Evolutionary conservation across 2,329 filamentous ascomycete genomes (phyloP), one percentile per base, ranked within the genome.

Genomic region (Alternaria sp.): DNA sequence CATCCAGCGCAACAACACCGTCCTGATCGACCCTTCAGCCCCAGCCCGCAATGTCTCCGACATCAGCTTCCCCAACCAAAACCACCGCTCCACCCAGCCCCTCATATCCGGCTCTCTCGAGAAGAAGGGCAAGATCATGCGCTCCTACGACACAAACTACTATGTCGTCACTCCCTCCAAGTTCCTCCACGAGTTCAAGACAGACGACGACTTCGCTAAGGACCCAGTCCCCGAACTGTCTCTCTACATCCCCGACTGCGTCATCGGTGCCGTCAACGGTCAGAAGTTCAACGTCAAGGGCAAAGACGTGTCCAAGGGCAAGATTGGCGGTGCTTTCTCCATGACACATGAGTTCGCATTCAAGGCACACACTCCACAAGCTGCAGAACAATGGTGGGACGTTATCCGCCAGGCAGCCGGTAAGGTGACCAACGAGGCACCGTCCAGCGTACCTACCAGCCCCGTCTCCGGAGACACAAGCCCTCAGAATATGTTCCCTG

Each of bases 161-260:
- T 99, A 97, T 76, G 94, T 95, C 58, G 88, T 98, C 49, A 97
- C 93, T 0, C 91, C 93, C 0, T 87, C 92, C 59, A 93, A 92
- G 74, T 99, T 90, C 81, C 82, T 99, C 60, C 95, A 99, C 82
- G 94, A 97, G 80, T 99, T 97, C 85, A 97, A 97, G 81, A 93
- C 96, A 74, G 91, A 92, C 75, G 94, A 98, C 73, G 86, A 89
- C 71, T 85, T 87, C 74, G 82, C 81, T 59, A 84, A 87, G 71
- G 92, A 97, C 63, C 92, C 93, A 10, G 85, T 86, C 58, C 94
- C 95, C 0, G 94, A 99, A 77, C 84, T 95, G 41, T 95, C 92
- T 14, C 88, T 99, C 68, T 98, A 94, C 79, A 88, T 99, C 1
- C 94, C 95, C 11, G 95, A 99, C 71, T 96, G 94, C 70, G 80